Base-by-base conservation (phyloP, 1,284 basidiomycete species). In the Fomitopsis palustris region DNA sequence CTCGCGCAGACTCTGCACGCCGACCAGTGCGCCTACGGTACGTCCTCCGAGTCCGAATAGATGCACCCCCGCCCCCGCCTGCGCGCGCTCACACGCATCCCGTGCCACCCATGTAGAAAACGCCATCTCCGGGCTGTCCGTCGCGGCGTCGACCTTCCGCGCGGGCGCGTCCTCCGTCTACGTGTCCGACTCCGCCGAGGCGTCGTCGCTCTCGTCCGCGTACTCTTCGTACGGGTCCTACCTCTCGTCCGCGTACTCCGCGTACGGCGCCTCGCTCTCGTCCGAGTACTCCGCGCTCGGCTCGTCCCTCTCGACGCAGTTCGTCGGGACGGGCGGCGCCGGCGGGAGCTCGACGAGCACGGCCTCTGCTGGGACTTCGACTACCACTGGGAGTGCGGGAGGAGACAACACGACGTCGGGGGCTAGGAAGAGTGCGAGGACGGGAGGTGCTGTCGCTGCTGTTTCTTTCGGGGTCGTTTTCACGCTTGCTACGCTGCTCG, bases 11-110 rank as follows among this genome's bases (percentile, higher is more conserved):
- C 38, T 5, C 25, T 55, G 31, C 54, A 55, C 7, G 23, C 27
- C 16, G 54, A 55, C 41, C 54, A 55, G 19, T 55, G 54, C 14
- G 23, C 38, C 8, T 45, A 45, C 19, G 54, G 54, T 55, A 23
- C 27, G 54, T 43, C 27, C n/a, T n/a, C n/a, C n/a, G n/a, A n/a
- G n/a, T n/a, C n/a, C n/a, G n/a, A n/a, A n/a, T n/a, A n/a, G n/a
- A n/a, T n/a, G n/a, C n/a, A n/a, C n/a, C n/a, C n/a, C n/a, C n/a
- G n/a, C n/a, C n/a, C n/a, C n/a, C n/a, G n/a, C n/a, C n/a, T n/a
- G n/a, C n/a, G n/a, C n/a, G n/a, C n/a, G 16, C 14, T 39, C n/a
- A 21, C 14, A 16, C 6, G 14, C 12, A 21, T 54, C 9, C 21
- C 31, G n/a, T 38, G 4, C 10, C 4, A 19, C 6, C 33, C 17